A percentile compares a stretch with the other conserved stretches of the same genome.
Evolutionary conservation across 148 eudicot genomes (phyloP).

Genomic region (Pouteria glomerata): DNA sequence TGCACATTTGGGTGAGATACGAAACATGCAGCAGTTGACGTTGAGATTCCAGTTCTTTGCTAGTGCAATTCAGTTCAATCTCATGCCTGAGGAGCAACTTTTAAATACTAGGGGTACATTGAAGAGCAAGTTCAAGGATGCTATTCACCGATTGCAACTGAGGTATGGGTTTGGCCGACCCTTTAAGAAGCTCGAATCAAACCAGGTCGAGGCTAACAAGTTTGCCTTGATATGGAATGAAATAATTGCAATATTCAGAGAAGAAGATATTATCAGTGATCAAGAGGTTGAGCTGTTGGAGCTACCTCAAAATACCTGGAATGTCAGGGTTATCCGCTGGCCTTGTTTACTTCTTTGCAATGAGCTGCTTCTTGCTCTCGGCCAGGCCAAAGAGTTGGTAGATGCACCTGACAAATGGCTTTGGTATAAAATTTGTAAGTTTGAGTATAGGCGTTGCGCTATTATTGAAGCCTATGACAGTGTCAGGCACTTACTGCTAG

Average conservation of each 20-base stretch:
- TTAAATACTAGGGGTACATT: conserved; percentile 48
- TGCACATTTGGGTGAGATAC: conserved; percentile 73
- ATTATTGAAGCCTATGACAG: conserved; percentile 77
- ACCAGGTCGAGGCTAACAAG: conserved; percentile 77
- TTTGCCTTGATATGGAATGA: conserved; percentile 88
- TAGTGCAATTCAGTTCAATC: conserved; percentile 81
- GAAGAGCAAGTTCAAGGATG: conserved; percentile 54
- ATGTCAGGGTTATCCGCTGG: conserved; percentile 77
- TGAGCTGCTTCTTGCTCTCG: conserved; percentile 76
- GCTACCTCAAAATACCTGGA: conserved; percentile 73
- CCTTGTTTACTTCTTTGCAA: conserved; percentile 82
- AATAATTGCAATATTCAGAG: conserved; percentile 65
- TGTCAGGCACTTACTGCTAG: conserved; percentile 50
- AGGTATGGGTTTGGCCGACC: conserved; percentile 82
- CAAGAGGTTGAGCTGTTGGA: conserved; percentile 75
- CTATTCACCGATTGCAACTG: conserved; percentile 60
- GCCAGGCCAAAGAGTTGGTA: conserved; percentile 77
- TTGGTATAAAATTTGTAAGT: conserved; percentile 76
- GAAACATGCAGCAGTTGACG: conserved; percentile 76
- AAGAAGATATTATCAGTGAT: conserved; percentile 79
- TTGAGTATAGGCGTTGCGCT: conserved; percentile 77
- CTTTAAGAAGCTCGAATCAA: conserved; percentile 68
- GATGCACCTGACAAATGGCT: conserved; percentile 85
- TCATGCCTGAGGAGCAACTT: conserved; percentile 88
- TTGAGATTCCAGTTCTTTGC: conserved; percentile 89